A percentile compares a stretch with the other conserved stretches of the same genome.
Evolutionary conservation across 2,329 filamentous ascomycete species (phyloP).

Genomic region (Xenoacremonium recifei): DNA sequence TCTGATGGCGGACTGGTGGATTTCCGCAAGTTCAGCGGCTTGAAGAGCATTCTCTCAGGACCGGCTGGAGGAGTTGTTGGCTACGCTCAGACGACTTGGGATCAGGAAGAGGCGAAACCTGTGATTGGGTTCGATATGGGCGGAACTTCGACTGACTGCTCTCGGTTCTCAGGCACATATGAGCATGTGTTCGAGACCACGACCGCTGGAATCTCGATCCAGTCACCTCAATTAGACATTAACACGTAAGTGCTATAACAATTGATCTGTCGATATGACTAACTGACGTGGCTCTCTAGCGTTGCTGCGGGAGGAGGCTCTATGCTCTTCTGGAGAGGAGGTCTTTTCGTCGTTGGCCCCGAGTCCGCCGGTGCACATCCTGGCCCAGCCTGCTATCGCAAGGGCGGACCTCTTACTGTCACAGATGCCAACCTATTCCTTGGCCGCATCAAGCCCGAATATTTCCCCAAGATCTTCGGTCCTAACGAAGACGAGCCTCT

Average conservation of each 20-base stretch:
- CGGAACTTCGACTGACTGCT: conserved; percentile 75
- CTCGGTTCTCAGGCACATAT: conserved; percentile 55
- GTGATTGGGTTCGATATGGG: conserved; percentile 74
- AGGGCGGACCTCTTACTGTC: conserved; percentile 68
- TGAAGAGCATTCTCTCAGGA: conserved; percentile 69
- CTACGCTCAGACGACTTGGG: conserved; percentile 71
- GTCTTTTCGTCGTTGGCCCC: conserved; percentile 70
- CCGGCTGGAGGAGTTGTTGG: conserved; percentile 78
- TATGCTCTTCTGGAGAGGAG: conserved; percentile 68
- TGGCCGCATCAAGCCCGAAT: conserved; percentile 58
- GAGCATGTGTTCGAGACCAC: conserved; percentile 67
- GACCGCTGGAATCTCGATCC: conserved; percentile 75
- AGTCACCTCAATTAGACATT: conserved; percentile 77
- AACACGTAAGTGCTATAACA: conserved; percentile 50
- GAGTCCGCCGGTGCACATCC: conserved; percentile 70
- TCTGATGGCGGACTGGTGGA: conserved; percentile 53
- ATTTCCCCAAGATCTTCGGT: conserved; percentile 72
- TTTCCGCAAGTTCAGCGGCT: conserved; percentile 63
- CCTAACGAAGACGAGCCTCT: conserved; percentile 60
- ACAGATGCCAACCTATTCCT: conserved; percentile 72
- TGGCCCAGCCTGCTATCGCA: conserved; percentile 71
- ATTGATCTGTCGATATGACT: background rate
- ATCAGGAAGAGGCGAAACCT: conserved; percentile 62
- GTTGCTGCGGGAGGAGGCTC: conserved; percentile 76
- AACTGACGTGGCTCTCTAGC: background rate